Conservation (phyloP, 2,329 filamentous ascomycete genomes). For the Colletotrichum gloeosporioides region DNA sequence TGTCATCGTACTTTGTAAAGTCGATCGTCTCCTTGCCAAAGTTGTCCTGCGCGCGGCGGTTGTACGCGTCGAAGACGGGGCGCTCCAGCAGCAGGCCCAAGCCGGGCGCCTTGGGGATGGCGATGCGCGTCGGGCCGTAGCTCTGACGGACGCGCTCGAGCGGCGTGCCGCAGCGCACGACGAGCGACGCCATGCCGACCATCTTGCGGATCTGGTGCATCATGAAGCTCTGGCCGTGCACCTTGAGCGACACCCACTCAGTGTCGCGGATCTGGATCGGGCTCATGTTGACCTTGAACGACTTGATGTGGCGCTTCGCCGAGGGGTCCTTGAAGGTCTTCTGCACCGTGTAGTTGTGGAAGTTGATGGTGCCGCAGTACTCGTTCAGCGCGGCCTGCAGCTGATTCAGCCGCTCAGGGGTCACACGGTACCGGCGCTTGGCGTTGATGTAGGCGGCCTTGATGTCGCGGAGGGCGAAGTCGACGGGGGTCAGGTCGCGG, state of each 20-base stretch:
- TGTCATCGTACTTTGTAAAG: constrained; percentile 77
- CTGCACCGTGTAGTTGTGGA: constrained; percentile 96
- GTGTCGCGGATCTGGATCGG: constrained; percentile 89
- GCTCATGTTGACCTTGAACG: constrained; percentile 77
- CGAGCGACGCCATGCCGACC: constrained; percentile 89
- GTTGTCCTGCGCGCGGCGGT: constrained; percentile 70
- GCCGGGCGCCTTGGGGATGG: constrained; percentile 92
- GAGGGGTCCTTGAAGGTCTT: constrained; percentile 84
- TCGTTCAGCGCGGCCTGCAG: constrained; percentile 77
- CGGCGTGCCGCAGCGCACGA: constrained; percentile 84
- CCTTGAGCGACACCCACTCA: constrained; percentile 94
- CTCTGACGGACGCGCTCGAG: constrained; percentile 74
- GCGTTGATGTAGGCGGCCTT: constrained; percentile 83
- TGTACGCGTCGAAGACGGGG: constrained; percentile 91
- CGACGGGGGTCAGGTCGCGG: constrained; percentile 57
- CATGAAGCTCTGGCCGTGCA: constrained; percentile 99
- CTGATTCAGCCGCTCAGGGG: constrained; percentile 70
- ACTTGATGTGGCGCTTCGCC: constrained; percentile 89
- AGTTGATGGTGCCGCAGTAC: constrained; percentile 88
- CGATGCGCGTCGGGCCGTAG: constrained; percentile 75
- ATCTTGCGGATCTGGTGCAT: constrained; percentile 99
- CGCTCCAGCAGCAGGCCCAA: constrained; percentile 87
- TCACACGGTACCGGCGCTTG: constrained; percentile 85
- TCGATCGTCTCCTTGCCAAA: constrained; percentile 74
- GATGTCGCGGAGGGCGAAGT: constrained; percentile 73